Evolutionary conservation across 2,329 filamentous ascomycete species (phyloP).

Genomic region (Colletotrichum sp.): DNA sequence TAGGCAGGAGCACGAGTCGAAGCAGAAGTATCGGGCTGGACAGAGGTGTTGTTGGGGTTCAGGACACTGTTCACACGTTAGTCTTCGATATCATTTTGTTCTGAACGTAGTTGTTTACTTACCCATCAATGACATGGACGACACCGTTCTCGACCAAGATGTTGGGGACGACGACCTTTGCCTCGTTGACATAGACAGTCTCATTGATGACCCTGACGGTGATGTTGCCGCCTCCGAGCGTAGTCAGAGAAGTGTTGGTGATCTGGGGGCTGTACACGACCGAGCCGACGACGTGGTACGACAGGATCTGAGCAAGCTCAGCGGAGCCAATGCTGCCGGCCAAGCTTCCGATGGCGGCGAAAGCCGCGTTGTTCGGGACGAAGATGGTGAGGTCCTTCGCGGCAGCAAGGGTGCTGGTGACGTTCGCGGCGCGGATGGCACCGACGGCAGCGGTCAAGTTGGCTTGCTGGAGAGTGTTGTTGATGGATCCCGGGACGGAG

Average conservation of each 20-base stretch:
- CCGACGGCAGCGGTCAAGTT: conserved; percentile 51
- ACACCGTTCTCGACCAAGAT: conserved; percentile 60
- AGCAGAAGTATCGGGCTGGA: conserved; percentile 43
- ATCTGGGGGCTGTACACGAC: conserved; percentile 53
- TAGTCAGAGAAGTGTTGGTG: conserved; percentile 22
- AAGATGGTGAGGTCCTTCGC: conserved; percentile 64
- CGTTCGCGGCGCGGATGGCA: conserved; percentile 46
- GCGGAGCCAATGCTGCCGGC: conserved; percentile 49
- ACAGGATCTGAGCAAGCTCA: conserved; percentile 56
- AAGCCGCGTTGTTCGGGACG: conserved; percentile 64
- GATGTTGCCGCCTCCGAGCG: conserved; percentile 25
- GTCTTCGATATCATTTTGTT: neutral
- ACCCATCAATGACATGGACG: conserved; percentile 62
- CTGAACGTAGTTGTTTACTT: conserved; percentile 22
- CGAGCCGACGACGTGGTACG: conserved; percentile 67
- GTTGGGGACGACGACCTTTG: conserved; percentile 52
- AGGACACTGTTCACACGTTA: conserved; percentile 47
- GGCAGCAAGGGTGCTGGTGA: conserved; percentile 44
- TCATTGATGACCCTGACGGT: conserved; percentile 46
- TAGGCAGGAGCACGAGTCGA: conserved; percentile 57
- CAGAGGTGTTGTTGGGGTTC: conserved; percentile 56
- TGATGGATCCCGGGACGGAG: conserved; percentile 46
- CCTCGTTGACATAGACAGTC: conserved; percentile 48
- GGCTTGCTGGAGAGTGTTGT: conserved; percentile 41
- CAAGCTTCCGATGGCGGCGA: conserved; percentile 59